phyloP scores from a whole-genome alignment of 148 eudicot genomes.

The Vaccinium myrtillus region DNA sequence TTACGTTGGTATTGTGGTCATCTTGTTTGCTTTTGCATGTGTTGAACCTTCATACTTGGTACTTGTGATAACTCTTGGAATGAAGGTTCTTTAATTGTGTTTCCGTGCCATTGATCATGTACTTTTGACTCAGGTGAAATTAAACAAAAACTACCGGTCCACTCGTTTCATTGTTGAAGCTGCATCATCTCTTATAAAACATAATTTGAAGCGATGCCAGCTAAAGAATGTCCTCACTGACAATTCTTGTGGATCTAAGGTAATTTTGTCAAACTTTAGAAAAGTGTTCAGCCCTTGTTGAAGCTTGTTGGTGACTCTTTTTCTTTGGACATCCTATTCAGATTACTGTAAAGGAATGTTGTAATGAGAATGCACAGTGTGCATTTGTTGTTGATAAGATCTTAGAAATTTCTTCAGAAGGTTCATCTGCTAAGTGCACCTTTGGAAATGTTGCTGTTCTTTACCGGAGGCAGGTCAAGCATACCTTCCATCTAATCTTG shows the following conservation, averaged over 20 bases:
- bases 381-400: slow-evolving; percentile 88
- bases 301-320: slow-evolving; percentile 11
- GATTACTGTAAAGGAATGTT: slow-evolving; percentile 85
- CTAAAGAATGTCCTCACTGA: slow-evolving; percentile 65
- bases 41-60: background rate
- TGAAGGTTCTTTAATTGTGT: background rate
- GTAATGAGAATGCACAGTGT: slow-evolving; percentile 81
- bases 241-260: slow-evolving; percentile 87
- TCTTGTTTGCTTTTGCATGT: background rate
- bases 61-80: background rate
- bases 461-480: slow-evolving; percentile 88
- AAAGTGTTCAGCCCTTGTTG: background rate
- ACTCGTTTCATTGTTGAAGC: slow-evolving; percentile 96
- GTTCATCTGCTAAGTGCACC: slow-evolving; percentile 48
- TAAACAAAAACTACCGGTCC: slow-evolving; percentile 80
- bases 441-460: slow-evolving; percentile 81
- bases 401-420: slow-evolving; percentile 57
- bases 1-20: slow-evolving; percentile 1
- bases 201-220: slow-evolving; percentile 60
- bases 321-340: slow-evolving; percentile 23
- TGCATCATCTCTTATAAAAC: slow-evolving; percentile 72
- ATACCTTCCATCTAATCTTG: slow-evolving; percentile 1
- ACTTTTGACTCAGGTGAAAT: slow-evolving; percentile 47
- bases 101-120: slow-evolving; percentile 12
- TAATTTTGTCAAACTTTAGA: slow-evolving; percentile 10